Evolutionary conservation across 495 filamentous ascomycete species (phyloP).

Genomic region (Hypoxylon perforatum): DNA sequence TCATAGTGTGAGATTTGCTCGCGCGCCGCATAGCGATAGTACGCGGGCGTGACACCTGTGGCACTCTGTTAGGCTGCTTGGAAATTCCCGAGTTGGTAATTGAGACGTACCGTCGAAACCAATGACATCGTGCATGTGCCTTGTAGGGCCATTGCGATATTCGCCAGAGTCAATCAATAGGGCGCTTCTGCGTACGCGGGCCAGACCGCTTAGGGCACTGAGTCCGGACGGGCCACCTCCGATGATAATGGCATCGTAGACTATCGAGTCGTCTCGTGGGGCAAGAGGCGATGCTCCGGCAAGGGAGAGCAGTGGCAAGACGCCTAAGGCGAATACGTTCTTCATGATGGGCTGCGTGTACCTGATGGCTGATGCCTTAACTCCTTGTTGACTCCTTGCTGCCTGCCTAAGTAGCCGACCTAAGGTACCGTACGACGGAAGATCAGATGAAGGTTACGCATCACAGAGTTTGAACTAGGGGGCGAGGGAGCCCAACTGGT

Average conservation of each 20-base stretch:
- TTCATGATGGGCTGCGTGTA: constrained; percentile 23
- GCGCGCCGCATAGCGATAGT: constrained; percentile 64
- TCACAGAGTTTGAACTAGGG: not conserved
- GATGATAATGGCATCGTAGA: constrained; percentile 50
- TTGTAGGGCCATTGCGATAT: constrained; percentile 66
- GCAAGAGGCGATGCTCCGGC: constrained; percentile 22
- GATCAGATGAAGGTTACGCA: constrained; percentile 7
- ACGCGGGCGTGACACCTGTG: constrained; percentile 61
- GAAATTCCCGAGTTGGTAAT: not conserved
- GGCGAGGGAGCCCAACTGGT: not conserved
- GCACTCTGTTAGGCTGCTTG: not conserved
- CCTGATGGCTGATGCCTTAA: constrained; percentile 6
- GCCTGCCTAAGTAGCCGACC: too few species aligned
- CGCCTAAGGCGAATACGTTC: constrained; percentile 26
- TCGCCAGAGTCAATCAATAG: constrained; percentile 65
- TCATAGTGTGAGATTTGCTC: constrained; percentile 62
- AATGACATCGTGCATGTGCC: constrained; percentile 69
- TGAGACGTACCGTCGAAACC: constrained; percentile 63
- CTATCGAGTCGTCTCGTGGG: constrained; percentile 22
- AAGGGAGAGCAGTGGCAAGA: constrained; percentile 29
- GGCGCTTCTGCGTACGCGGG: constrained; percentile 62
- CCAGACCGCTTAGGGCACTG: constrained; percentile 63
- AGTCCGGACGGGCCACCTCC: constrained; percentile 54
- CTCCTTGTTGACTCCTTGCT: constrained; percentile 7
- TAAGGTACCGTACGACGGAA: constrained; percentile 2